Conservation (phyloP, 306 rosid genomes). For the Vigna nakashimae region DNA sequence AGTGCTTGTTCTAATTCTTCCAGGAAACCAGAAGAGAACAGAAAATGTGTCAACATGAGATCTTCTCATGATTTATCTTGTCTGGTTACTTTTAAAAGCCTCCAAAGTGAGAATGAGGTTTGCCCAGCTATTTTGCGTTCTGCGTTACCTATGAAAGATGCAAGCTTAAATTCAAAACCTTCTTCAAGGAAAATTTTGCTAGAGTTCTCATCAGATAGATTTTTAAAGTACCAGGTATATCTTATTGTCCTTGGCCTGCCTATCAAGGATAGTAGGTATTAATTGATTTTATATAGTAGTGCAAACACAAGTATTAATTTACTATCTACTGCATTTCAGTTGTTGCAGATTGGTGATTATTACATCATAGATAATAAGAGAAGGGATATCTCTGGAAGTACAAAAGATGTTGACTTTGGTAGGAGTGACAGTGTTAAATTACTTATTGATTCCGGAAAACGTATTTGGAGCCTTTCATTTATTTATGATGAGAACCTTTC, state of each 20-base stretch:
- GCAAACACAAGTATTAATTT: constrained; percentile 37
- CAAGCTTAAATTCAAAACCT: constrained; percentile 50
- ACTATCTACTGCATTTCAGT: constrained; percentile 58
- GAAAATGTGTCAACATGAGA: constrained; percentile 45
- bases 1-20: constrained; percentile 55
- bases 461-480: constrained; percentile 74
- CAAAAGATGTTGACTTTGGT: constrained; percentile 44
- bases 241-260: constrained; percentile 38
- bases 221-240: constrained; percentile 70
- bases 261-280: constrained; percentile 14
- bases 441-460: constrained; percentile 57
- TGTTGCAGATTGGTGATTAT: constrained; percentile 80
- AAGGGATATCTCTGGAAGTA: constrained; percentile 57
- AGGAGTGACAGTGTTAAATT: constrained; percentile 47
- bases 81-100: constrained; percentile 56
- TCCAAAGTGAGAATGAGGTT: constrained; percentile 45
- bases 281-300: constrained; percentile 2
- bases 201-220: constrained; percentile 69
- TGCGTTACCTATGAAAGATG: constrained; percentile 40
- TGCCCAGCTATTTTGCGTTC: constrained; percentile 57
- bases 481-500: constrained; percentile 55
- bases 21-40: constrained; percentile 45
- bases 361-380: constrained; percentile 62
- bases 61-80: constrained; percentile 59
- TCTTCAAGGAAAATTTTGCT: constrained; percentile 66